Conservation (phyloP, 2,329 filamentous ascomycete genomes). For the Microascus cirrosus region DNA sequence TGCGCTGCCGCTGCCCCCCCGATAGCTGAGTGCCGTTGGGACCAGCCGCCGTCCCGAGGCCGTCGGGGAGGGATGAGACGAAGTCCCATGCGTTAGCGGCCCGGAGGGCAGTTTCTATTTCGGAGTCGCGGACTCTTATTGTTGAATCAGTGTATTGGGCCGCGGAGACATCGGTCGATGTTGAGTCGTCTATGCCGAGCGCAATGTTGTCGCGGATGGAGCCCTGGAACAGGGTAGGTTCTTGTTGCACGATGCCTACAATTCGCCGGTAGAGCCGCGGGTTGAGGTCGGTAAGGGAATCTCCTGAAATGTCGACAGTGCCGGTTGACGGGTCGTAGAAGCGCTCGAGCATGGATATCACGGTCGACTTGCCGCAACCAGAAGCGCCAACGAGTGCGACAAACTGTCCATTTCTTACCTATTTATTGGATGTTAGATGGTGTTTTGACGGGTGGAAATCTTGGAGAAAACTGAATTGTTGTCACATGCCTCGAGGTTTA, state of each 20-base stretch:
- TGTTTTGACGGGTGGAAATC: no score
- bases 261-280: constrained; percentile 18
- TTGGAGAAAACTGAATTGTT: not conserved
- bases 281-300: constrained; percentile 14
- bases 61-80: constrained; percentile 42
- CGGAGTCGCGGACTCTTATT: constrained; percentile 16
- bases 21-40: constrained; percentile 58
- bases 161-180: no score
- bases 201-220: constrained; percentile 45
- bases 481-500: constrained; percentile 21
- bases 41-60: constrained; percentile 52
- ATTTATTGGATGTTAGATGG: constrained; percentile 20
- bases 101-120: constrained; percentile 37
- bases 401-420: no score
- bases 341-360: constrained; percentile 38
- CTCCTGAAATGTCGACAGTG: constrained; percentile 14
- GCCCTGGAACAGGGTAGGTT: constrained; percentile 30
- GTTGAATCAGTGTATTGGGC: no score
- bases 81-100: constrained; percentile 47
- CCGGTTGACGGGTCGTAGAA: constrained; percentile 26
- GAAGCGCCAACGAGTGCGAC: constrained; percentile 45
- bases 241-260: constrained; percentile 28
- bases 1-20: constrained; percentile 61
- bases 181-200: constrained; percentile 21
- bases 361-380: constrained; percentile 49